Conservation (phyloP, 2,329 filamentous ascomycete species). For the Mycocentrospora acerina region DNA sequence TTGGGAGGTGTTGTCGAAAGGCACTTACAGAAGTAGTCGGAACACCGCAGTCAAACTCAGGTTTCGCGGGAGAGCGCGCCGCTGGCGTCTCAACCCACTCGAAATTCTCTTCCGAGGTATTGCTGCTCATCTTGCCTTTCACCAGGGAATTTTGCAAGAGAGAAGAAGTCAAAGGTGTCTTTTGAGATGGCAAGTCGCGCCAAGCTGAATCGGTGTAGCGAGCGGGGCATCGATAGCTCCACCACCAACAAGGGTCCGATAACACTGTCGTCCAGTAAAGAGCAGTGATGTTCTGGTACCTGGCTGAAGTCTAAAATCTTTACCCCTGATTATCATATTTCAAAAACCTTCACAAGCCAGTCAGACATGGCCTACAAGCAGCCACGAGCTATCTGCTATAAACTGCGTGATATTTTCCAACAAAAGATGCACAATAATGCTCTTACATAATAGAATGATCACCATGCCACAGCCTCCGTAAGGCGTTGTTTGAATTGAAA, state of each 20-base stretch:
- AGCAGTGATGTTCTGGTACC: too few species aligned
- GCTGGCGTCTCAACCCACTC: conserved; percentile 68
- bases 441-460: too few species aligned
- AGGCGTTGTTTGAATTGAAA: too few species aligned
- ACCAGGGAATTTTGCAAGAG: conserved; percentile 33
- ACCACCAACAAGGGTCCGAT: too few species aligned
- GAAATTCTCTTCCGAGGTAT: conserved; percentile 56
- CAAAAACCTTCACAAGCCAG: too few species aligned
- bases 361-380: neutral
- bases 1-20: conserved; percentile 6
- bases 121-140: conserved; percentile 38
- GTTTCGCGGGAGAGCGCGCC: conserved; percentile 54
- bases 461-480: too few species aligned
- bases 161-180: conserved; percentile 24
- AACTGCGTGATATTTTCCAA: too few species aligned
- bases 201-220: conserved; percentile 34
- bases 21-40: conserved; percentile 60
- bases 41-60: conserved; percentile 60
- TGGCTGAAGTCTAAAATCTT: too few species aligned
- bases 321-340: too few species aligned
- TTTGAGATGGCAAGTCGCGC: conserved; percentile 20
- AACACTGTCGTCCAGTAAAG: neutral
- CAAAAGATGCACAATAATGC: too few species aligned
- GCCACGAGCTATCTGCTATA: too few species aligned
- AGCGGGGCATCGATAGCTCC: neutral